Percentiles rank a stretch among this genome's conserved stretches.
Conservation (phyloP, 306 rosid genomes). For the Geum urbanum region DNA sequence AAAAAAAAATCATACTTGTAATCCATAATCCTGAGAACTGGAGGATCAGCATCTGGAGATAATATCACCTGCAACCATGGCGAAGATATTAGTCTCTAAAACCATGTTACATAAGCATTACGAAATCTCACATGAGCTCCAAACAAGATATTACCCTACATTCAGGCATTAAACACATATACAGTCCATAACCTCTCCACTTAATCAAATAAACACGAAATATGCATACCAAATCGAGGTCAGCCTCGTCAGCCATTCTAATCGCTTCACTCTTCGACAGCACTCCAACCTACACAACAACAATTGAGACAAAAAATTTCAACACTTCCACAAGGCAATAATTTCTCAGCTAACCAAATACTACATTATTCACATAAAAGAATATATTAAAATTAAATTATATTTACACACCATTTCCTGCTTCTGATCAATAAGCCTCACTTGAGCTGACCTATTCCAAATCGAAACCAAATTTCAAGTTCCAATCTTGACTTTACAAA, state of each 20-base stretch:
- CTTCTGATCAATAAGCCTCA: slow-evolving; percentile 79
- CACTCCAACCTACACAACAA: slow-evolving; percentile 64
- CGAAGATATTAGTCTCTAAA: slow-evolving; percentile 10
- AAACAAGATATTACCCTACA: background rate
- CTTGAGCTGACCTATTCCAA: slow-evolving; percentile 68
- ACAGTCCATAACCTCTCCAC: background rate
- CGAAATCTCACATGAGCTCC: slow-evolving; percentile 2
- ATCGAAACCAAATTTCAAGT: slow-evolving; percentile 23
- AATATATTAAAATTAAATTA: background rate
- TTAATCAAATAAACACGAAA: background rate
- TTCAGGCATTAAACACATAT: too few species aligned
- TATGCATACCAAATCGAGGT: slow-evolving; percentile 67
- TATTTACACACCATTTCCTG: slow-evolving; percentile 80
- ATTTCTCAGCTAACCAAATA: background rate
- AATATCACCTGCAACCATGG: slow-evolving; percentile 62
- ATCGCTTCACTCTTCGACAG: slow-evolving; percentile 66
- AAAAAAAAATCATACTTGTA: slow-evolving; percentile 49
- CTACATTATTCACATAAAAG: too few species aligned
- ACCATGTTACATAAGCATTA: background rate
- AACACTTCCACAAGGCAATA: slow-evolving; percentile 10
- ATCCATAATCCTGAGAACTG: slow-evolving; percentile 90
- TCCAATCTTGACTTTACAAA: slow-evolving; percentile 5
- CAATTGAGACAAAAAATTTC: slow-evolving; percentile 5
- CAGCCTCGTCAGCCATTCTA: slow-evolving; percentile 70
- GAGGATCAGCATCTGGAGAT: slow-evolving; percentile 95